Evolutionary conservation across 2,329 filamentous ascomycete genomes (phyloP).

Genomic region (Botrytis squamosa): DNA sequence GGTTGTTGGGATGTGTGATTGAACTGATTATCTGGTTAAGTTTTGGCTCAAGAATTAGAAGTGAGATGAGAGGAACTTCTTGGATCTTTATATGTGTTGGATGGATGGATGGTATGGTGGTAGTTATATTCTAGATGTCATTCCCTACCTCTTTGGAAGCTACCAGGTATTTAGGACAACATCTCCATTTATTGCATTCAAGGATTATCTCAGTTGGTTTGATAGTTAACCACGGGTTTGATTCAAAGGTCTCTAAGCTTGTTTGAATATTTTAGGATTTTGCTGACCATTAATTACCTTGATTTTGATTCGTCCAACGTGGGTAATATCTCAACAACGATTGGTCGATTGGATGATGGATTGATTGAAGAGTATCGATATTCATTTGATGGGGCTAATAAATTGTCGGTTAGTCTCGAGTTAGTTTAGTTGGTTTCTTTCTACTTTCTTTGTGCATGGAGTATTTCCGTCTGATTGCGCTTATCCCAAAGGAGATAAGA

Average conservation of each 20-base stretch:
- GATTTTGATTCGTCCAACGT: conserved; percentile 6
- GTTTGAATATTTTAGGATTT: background rate
- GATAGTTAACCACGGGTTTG: background rate
- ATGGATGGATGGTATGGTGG: background rate
- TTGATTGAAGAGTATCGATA: background rate
- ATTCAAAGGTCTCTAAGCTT: background rate
- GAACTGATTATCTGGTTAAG: background rate
- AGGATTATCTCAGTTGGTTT: background rate
- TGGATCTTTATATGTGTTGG: conserved; percentile 12
- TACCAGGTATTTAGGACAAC: background rate
- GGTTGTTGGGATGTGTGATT: background rate
- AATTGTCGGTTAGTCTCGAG: background rate
- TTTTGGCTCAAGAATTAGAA: background rate
- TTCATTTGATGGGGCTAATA: background rate
- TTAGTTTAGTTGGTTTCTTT: background rate
- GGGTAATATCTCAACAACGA: background rate
- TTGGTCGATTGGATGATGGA: background rate
- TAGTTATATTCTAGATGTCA: background rate
- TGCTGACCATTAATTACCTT: conserved; percentile 15
- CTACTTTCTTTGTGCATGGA: background rate
- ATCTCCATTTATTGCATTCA: background rate
- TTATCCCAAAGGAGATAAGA: background rate
- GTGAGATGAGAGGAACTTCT: background rate
- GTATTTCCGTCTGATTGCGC: background rate
- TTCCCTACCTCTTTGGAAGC: background rate